These are phyloP conservation scores for Exserohilum turcica DNA, from an alignment of 2,329 filamentous ascomycete genomes.

Conservation along the genomic window DNA sequence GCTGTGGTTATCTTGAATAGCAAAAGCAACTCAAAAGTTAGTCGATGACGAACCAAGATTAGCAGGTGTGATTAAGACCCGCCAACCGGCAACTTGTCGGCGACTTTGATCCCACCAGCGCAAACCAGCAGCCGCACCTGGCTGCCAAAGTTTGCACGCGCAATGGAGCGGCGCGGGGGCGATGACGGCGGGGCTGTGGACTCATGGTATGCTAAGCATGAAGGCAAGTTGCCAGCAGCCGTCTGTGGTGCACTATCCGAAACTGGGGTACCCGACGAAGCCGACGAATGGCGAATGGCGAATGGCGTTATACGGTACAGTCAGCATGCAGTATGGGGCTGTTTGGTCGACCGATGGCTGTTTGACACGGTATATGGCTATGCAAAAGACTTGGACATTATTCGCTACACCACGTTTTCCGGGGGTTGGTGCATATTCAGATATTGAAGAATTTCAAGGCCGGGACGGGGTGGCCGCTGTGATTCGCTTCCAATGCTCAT, in stretches of 20 bases:
- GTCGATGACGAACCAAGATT: conserved; percentile 1
- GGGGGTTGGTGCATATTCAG: not conserved
- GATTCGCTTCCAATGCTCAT: conserved; percentile 6
- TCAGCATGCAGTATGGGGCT: not conserved
- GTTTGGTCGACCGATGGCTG: not conserved
- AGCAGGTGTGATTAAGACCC: not conserved
- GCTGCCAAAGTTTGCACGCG: not conserved
- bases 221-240: conserved; percentile 21
- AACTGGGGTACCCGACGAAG: not conserved
- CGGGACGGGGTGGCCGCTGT: not conserved
- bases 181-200: conserved; percentile 21
- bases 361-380: not conserved
- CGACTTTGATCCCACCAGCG: conserved; percentile 2
- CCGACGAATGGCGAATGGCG: not conserved
- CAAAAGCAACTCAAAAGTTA: not conserved
- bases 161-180: not conserved
- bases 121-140: not conserved
- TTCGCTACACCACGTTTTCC: not conserved
- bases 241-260: conserved; percentile 29
- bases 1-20: not conserved
- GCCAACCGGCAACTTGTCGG: conserved; percentile 7
- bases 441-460: not conserved
- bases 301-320: not conserved
- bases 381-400: not conserved
- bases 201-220: conserved; percentile 2